A percentile compares a stretch with the other conserved stretches of the same genome.
phyloP scores from a whole-genome alignment of 2,329 filamentous ascomycete genomes.

The Chaetomium sp. region DNA sequence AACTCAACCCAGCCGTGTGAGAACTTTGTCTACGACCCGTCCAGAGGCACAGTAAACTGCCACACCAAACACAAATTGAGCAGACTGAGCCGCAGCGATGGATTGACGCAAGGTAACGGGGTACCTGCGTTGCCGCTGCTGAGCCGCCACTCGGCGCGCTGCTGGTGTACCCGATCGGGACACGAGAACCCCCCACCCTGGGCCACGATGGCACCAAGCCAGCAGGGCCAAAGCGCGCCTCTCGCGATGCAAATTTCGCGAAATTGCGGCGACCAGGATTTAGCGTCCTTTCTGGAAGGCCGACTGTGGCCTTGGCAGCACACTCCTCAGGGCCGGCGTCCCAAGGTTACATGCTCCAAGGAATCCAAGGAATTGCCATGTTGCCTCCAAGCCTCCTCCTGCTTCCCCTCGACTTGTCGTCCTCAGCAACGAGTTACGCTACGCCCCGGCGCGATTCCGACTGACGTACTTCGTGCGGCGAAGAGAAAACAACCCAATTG shows the following conservation, averaged over 20 bases:
- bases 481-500: neutral
- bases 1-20: too few relatives aligned
- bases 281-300: conserved; percentile 15
- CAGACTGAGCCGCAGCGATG: neutral
- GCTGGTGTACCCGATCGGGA: conserved; percentile 1
- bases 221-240: conserved; percentile 22
- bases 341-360: neutral
- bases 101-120: neutral
- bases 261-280: conserved; percentile 26
- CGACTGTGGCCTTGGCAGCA: conserved; percentile 18
- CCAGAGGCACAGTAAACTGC: too few relatives aligned
- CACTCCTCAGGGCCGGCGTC: conserved; percentile 11
- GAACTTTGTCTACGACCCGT: too few relatives aligned
- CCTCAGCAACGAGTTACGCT: neutral
- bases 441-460: conserved; percentile 4
- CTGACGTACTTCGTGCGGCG: neutral
- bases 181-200: conserved; percentile 5
- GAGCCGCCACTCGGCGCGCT: neutral
- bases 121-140: neutral
- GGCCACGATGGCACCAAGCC: conserved; percentile 10
- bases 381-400: neutral
- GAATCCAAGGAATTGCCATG: neutral
- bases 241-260: conserved; percentile 24
- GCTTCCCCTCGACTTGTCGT: neutral
- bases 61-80: neutral